A percentile compares a stretch with the other conserved stretches of the same genome.
Conservation (phyloP, 2,329 filamentous ascomycete species). For the Xylaria sp. region DNA sequence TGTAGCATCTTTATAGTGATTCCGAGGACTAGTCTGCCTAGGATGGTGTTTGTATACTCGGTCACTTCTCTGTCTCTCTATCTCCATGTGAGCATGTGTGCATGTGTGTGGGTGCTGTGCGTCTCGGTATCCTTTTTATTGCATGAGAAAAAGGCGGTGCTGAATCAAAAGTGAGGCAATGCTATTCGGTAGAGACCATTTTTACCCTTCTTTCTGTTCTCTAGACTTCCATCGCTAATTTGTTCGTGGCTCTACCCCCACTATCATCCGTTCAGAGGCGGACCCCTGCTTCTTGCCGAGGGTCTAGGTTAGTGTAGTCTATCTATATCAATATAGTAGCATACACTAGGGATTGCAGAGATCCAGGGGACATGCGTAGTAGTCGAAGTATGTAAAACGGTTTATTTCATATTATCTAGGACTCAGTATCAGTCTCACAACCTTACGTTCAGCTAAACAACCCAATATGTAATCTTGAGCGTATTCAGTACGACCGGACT, state of each 20-base stretch:
- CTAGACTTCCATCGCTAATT: conserved; percentile 39
- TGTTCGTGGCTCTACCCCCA: conserved; percentile 37
- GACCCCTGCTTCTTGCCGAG: conserved; percentile 28
- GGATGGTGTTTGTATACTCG: not conserved
- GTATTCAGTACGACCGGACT: not conserved
- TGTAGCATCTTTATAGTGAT: not conserved
- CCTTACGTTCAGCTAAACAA: not conserved
- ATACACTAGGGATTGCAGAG: not conserved
- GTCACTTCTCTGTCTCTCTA: not conserved
- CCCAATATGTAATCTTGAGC: not conserved
- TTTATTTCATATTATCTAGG: not conserved
- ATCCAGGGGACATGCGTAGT: not conserved
- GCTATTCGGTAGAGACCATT: conserved; percentile 9
- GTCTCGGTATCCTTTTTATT: not conserved
- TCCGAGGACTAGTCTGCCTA: not conserved
- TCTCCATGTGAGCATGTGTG: not conserved
- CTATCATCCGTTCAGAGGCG: conserved; percentile 40
- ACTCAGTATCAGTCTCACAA: not conserved
- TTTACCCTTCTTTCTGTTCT: conserved; percentile 30
- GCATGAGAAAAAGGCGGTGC: conserved; percentile 10
- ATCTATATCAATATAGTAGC: not conserved
- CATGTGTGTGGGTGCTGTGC: not conserved
- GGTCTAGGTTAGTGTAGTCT: not conserved
- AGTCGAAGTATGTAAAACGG: not conserved
- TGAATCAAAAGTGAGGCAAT: conserved; percentile 17